Evolutionary conservation across 2,329 filamentous ascomycete species (phyloP).

Genomic region (Arachnopeziza araneosa): DNA sequence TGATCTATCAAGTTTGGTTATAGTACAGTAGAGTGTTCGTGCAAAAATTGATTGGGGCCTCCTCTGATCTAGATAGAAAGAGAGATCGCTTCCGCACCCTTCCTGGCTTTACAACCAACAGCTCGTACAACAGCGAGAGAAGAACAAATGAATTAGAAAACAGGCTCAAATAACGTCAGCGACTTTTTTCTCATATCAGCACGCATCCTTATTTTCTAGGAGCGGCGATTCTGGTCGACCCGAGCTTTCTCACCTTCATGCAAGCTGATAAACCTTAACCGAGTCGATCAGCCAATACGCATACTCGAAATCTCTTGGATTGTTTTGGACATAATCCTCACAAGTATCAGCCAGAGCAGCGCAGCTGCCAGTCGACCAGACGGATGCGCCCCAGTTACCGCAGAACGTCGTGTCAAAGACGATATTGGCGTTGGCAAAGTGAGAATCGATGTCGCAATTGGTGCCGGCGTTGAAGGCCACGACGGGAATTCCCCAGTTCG

Average conservation of each 20-base stretch:
- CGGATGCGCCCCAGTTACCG: slow-evolving; percentile 48
- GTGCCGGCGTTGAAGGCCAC: slow-evolving; percentile 53
- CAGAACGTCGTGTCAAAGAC: slow-evolving; percentile 74
- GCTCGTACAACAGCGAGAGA: no score
- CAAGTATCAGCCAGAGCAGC: not conserved
- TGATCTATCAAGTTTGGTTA: no score
- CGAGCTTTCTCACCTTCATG: not conserved
- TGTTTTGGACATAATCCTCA: not conserved
- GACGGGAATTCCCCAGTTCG: slow-evolving; percentile 62
- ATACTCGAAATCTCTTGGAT: not conserved
- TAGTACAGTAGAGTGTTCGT: no score
- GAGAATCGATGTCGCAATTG: slow-evolving; percentile 57
- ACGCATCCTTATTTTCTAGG: no score
- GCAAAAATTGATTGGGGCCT: no score
- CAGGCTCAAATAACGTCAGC: no score
- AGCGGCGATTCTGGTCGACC: no score
- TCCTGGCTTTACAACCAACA: no score
- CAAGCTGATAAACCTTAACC: slow-evolving; percentile 1
- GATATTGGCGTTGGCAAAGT: slow-evolving; percentile 66
- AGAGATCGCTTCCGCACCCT: no score
- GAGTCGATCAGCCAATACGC: not conserved
- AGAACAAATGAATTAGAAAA: no score
- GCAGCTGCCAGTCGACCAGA: not conserved
- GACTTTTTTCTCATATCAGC: no score
- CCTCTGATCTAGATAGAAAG: no score